Evolutionary conservation across 225 moss, liverwort and hornwort genomes (phyloP).

Genomic region (Asterella californica): DNA sequence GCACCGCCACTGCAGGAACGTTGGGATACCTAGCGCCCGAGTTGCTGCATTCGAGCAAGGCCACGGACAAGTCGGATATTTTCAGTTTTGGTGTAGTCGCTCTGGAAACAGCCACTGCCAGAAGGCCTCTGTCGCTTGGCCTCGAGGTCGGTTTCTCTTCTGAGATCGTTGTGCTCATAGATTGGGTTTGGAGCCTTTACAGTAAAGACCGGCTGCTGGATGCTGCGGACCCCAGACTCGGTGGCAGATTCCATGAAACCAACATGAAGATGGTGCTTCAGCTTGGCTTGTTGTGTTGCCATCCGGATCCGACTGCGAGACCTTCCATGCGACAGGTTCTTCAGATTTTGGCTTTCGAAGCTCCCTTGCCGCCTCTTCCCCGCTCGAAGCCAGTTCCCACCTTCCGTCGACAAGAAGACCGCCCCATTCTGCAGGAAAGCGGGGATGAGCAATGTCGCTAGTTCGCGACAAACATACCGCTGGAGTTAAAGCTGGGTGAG

Average conservation of each 20-base stretch:
- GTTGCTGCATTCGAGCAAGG: constrained; percentile 24
- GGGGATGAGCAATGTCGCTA: background rate
- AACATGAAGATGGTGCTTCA: constrained; percentile 37
- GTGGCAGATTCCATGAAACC: constrained; percentile 15
- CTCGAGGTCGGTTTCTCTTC: background rate
- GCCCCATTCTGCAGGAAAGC: constrained; percentile 1
- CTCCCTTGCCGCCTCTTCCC: constrained; percentile 27
- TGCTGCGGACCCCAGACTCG: constrained; percentile 31
- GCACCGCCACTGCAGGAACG: constrained; percentile 25
- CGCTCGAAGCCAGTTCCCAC: constrained; percentile 31
- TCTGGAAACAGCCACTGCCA: constrained; percentile 27
- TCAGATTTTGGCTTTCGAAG: constrained; percentile 27
- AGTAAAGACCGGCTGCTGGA: constrained; percentile 22
- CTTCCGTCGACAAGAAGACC: constrained; percentile 16
- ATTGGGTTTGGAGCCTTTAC: constrained; percentile 34
- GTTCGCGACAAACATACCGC: background rate
- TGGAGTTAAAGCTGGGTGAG: background rate
- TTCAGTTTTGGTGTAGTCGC: constrained; percentile 40
- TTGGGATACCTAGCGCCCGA: constrained; percentile 38
- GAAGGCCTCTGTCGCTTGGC: constrained; percentile 21
- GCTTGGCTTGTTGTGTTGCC: constrained; percentile 47
- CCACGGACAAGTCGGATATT: constrained; percentile 42
- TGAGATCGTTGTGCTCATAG: constrained; percentile 21
- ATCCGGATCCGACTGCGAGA: constrained; percentile 39
- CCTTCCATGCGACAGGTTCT: constrained; percentile 44